Percentiles rank a stretch among this genome's conserved stretches.
Evolutionary conservation across 2,329 filamentous ascomycete genomes (phyloP).

Genomic region (Plenodomus lindquistii): DNA sequence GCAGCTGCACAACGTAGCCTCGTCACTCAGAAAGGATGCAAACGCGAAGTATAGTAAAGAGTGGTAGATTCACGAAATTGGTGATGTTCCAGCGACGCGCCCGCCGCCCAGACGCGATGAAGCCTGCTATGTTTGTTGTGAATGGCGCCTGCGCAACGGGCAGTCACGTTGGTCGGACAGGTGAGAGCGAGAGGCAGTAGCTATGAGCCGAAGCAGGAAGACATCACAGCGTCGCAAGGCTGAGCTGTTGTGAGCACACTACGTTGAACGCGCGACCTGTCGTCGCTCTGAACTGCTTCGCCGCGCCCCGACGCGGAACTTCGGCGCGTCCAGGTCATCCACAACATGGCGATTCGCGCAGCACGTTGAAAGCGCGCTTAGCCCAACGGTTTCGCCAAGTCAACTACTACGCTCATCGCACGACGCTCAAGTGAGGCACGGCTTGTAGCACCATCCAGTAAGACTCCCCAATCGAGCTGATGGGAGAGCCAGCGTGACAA

Average conservation of each 20-base stretch:
- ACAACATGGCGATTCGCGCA: background rate
- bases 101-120: background rate
- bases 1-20: background rate
- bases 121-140: background rate
- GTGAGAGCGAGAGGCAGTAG: conserved; percentile 6
- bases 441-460: background rate
- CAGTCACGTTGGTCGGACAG: conserved; percentile 12
- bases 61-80: conserved; percentile 1
- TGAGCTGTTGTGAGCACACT: background rate
- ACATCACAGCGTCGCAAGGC: conserved; percentile 4
- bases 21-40: background rate
- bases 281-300: conserved; percentile 2
- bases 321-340: background rate
- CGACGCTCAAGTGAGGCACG: conserved; percentile 3
- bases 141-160: conserved; percentile 5
- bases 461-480: background rate
- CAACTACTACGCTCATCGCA: conserved; percentile 3
- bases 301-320: conserved; percentile 4
- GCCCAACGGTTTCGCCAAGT: conserved; percentile 2
- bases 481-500: background rate
- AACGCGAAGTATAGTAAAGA: background rate
- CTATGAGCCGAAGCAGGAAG: conserved; percentile 12
- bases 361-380: background rate
- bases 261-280: background rate
- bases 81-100: conserved; percentile 5